These are phyloP conservation scores for Pythium sukuiense DNA, from an alignment of 352 stramenopile genomes.

Conservation along the genomic window DNA sequence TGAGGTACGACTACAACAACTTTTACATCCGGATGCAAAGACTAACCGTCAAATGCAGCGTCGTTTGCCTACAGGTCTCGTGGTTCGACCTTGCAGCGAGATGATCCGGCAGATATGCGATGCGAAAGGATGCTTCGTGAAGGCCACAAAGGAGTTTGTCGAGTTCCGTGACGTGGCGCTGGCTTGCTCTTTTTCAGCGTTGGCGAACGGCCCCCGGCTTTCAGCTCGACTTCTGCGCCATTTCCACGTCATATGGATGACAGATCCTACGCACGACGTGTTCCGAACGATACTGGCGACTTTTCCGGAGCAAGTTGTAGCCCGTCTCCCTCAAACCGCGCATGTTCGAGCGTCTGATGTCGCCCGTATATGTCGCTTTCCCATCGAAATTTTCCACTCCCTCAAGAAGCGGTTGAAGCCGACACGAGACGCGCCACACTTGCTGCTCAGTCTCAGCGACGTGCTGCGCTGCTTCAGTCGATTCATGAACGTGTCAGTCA, in stretches of 20 bases:
- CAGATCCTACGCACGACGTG: slow-evolving; percentile 40
- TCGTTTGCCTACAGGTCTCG: not conserved
- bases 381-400: slow-evolving; percentile 40
- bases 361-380: slow-evolving; percentile 36
- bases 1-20: slow-evolving; percentile 29
- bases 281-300: slow-evolving; percentile 41
- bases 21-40: not conserved
- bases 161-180: slow-evolving; percentile 55
- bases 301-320: slow-evolving; percentile 41
- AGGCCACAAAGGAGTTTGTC: slow-evolving; percentile 52
- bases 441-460: slow-evolving; percentile 45
- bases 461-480: slow-evolving; percentile 47
- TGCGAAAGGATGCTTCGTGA: slow-evolving; percentile 50
- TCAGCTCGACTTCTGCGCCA: slow-evolving; percentile 54
- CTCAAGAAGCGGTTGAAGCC: slow-evolving; percentile 31
- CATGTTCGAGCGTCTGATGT: slow-evolving; percentile 14
- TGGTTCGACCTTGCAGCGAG: slow-evolving; percentile 34
- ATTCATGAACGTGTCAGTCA: slow-evolving; percentile 45
- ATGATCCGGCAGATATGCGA: slow-evolving; percentile 71
- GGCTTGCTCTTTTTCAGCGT: slow-evolving; percentile 50
- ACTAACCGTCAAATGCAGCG: not conserved
- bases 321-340: slow-evolving; percentile 18
- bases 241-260: slow-evolving; percentile 59
- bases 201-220: slow-evolving; percentile 36
- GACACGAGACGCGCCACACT: slow-evolving; percentile 32